Evolutionary conservation across 192 early-diverging fungal genomes (phyloP).

Genomic region (Funneliformis mosseae): DNA sequence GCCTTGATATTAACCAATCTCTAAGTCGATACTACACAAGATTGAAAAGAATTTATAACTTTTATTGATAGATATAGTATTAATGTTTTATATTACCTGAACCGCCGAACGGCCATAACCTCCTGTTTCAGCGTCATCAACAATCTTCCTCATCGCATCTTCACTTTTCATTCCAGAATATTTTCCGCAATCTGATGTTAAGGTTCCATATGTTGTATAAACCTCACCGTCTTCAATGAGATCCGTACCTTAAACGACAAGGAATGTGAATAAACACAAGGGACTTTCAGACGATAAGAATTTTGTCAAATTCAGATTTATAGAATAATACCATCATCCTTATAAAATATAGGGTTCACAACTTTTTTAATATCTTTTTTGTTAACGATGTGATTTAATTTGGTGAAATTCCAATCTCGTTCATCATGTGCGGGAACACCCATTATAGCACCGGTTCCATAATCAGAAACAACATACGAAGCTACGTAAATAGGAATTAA

Average conservation of each 20-base stretch:
- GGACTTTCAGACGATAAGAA: neutral
- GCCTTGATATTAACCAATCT: slow-evolving; percentile 95
- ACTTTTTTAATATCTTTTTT: slow-evolving; percentile 51
- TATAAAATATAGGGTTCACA: slow-evolving; percentile 39
- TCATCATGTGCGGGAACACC: slow-evolving; percentile 83
- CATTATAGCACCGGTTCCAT: slow-evolving; percentile 85
- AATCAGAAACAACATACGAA: slow-evolving; percentile 73
- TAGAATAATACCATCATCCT: neutral
- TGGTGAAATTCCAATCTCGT: slow-evolving; percentile 72
- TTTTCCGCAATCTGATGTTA: slow-evolving; percentile 55
- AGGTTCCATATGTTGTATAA: slow-evolving; percentile 58
- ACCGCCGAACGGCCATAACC: slow-evolving; percentile 51
- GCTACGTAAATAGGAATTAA: slow-evolving; percentile 71
- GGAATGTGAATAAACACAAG: neutral
- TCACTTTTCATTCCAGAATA: slow-evolving; percentile 64
- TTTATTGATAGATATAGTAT: neutral
- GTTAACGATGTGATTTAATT: slow-evolving; percentile 49
- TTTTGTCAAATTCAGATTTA: neutral
- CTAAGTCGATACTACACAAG: slow-evolving; percentile 75
- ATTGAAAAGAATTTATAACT: neutral
- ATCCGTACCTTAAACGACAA: neutral
- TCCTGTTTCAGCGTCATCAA: slow-evolving; percentile 45
- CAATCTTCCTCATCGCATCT: slow-evolving; percentile 58
- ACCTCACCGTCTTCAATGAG: slow-evolving; percentile 14
- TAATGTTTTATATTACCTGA: slow-evolving; percentile 35